Base-by-base conservation (phyloP, 1,139 yeast species). In the Yamadazyma dendronema region DNA sequence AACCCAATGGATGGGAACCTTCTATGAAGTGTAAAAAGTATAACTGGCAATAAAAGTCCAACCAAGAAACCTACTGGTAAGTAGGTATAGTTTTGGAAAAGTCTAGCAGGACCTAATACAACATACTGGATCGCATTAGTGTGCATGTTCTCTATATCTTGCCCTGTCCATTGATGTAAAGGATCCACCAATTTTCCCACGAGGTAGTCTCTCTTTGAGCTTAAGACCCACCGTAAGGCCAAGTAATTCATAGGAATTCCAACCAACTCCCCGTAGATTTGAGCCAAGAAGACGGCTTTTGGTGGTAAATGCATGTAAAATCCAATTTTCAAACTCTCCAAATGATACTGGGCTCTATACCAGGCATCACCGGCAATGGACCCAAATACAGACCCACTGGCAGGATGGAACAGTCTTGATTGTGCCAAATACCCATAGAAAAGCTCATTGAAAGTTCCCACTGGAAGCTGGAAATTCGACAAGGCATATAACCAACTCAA, bases 151-250 rank as follows among this genome's bases (percentile, higher is more conserved):
- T 62, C 57, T 22, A 73, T 59, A 5, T 57, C 47, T 43, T 73
- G 78, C 3, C 76, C 78, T 1, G 78, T 72, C 79, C 79, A 74
- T 49, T 74, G 79, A 44, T 71, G 72, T 19, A 72, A 52, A 0
- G 77, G 75, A 44, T 74, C 79, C 1, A 42, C 50, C 29, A 53
- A 49, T 2, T 51, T 44, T 1, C 78, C 78, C n/a, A 52, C 51
- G 30, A 73, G 51, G 39, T 50, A 73, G 3, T 61, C 67, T 34
- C 59, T 42, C 42, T 73, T 74, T 17, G 67, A 54, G 3, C 46
- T 43, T 28, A 74, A 45, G 11, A 72, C 74, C 77, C 78, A 74
- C 35, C 65, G 56, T 31, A 72, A 53, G 1, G 76, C 71, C n/a
- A 62, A 34, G 44, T 71, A 73, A 46, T 73, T 73, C 43, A 72